Evolutionary conservation across 306 rosid species (phyloP).

Genomic region (Malus orientalis): DNA sequence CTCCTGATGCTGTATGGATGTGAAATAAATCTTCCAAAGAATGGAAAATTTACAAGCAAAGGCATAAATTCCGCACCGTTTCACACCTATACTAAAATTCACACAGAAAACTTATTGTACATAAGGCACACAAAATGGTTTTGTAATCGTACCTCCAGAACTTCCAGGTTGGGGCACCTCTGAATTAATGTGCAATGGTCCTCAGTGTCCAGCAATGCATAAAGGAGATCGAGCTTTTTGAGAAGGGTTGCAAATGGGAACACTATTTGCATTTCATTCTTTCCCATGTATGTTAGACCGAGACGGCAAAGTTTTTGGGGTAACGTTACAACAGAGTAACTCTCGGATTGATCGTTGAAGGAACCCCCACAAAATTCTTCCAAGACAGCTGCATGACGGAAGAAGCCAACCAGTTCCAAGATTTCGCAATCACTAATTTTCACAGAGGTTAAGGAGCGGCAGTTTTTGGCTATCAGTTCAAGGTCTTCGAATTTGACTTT

Average conservation of each 20-base stretch:
- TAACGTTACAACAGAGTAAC: constrained; percentile 38
- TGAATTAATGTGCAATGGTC: constrained; percentile 82
- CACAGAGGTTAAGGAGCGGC: constrained; percentile 63
- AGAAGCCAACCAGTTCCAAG: constrained; percentile 58
- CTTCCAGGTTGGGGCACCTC: constrained; percentile 80
- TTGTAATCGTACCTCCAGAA: constrained; percentile 59
- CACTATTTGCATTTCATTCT: constrained; percentile 63
- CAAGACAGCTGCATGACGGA: constrained; percentile 46
- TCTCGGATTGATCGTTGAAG: constrained; percentile 51
- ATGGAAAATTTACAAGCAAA: not conserved
- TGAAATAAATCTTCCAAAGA: not conserved
- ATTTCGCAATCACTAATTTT: constrained; percentile 76
- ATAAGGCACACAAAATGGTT: not conserved
- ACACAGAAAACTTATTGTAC: not conserved
- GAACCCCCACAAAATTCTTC: constrained; percentile 92
- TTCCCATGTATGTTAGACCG: constrained; percentile 77
- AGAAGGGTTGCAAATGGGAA: constrained; percentile 63
- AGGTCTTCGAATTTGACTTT: constrained; percentile 59
- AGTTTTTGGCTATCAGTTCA: constrained; percentile 74
- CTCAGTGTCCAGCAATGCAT: constrained; percentile 78
- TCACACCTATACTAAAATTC: not conserved
- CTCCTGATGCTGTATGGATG: not conserved
- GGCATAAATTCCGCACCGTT: not conserved
- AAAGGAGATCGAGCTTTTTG: constrained; percentile 78
- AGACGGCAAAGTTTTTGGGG: constrained; percentile 55